Conservation (phyloP, 1,284 basidiomycete genomes). For the Ganoderma resinaceum region DNA sequence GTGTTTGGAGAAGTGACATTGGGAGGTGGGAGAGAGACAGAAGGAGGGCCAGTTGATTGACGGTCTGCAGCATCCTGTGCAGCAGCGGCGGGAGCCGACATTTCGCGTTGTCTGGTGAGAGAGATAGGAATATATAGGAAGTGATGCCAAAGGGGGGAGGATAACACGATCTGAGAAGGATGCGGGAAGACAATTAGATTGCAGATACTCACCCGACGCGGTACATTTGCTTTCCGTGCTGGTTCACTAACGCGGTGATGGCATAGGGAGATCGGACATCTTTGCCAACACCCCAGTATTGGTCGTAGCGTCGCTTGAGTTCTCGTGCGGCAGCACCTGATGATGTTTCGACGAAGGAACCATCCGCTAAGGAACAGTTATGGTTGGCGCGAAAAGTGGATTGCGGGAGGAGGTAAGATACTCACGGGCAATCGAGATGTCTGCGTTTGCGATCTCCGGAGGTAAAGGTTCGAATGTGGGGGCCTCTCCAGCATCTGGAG, state of each 20-base stretch:
- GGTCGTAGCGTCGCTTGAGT: constrained; percentile 77
- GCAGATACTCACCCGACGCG: constrained; percentile 67
- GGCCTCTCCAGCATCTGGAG: constrained; percentile 18
- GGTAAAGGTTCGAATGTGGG: constrained; percentile 39
- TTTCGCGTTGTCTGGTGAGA: constrained; percentile 55
- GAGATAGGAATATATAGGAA: not conserved
- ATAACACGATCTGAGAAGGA: not conserved
- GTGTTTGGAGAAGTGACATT: constrained; percentile 29
- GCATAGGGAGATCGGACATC: constrained; percentile 76
- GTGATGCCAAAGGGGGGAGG: not conserved
- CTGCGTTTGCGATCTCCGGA: constrained; percentile 61
- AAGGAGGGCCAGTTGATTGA: constrained; percentile 22
- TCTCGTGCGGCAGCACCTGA: constrained; percentile 75
- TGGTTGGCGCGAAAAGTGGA: constrained; percentile 4
- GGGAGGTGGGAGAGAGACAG: constrained; percentile 14
- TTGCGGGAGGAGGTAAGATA: constrained; percentile 29
- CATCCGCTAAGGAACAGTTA: constrained; percentile 48
- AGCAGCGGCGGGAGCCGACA: constrained; percentile 53
- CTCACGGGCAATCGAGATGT: constrained; percentile 68
- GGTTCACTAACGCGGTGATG: constrained; percentile 79
- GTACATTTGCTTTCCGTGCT: constrained; percentile 77
- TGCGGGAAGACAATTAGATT: not conserved
- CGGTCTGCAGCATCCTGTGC: constrained; percentile 39
- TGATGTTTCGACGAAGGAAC: constrained; percentile 79
- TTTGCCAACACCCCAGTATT: constrained; percentile 66